phyloP scores from a whole-genome alignment of 2,329 filamentous ascomycete genomes.

The Chaetomium sp. region DNA sequence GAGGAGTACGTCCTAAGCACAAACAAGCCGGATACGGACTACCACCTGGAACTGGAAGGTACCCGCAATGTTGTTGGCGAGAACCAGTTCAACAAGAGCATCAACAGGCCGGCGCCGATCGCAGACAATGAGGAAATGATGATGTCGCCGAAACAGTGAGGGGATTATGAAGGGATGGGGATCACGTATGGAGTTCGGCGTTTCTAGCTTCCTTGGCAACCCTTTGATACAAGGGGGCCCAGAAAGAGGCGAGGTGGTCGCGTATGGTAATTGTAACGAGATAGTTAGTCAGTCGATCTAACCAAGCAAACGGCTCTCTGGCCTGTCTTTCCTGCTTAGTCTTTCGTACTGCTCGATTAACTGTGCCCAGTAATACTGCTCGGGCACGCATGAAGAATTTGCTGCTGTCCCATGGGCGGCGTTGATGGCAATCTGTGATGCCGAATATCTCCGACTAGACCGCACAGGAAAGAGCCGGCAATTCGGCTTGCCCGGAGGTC shows the following conservation, averaged over 20 bases:
- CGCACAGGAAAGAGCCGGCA: not conserved
- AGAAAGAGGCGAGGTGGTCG: not conserved
- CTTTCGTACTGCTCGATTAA: not conserved
- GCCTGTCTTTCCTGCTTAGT: not conserved
- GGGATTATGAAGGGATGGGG: not conserved
- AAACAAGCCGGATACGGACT: conserved; percentile 27
- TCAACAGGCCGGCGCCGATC: conserved; percentile 35
- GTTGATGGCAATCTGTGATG: not conserved
- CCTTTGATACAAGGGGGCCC: not conserved
- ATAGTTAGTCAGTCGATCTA: not conserved
- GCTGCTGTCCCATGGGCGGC: not conserved
- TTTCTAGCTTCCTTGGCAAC: conserved; percentile 5
- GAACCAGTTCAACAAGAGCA: conserved; percentile 35
- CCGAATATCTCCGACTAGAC: not conserved
- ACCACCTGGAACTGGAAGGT: conserved; percentile 31
- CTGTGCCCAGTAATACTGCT: not conserved
- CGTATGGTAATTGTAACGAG: not conserved
- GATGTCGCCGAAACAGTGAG: conserved; percentile 39
- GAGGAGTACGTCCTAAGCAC: conserved; percentile 49
- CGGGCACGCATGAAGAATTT: not conserved
- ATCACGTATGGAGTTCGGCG: conserved; percentile 22
- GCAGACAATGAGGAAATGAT: conserved; percentile 37
- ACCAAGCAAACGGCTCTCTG: not conserved
- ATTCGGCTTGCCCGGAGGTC: conserved; percentile 4
- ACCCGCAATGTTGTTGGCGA: conserved; percentile 32